These are phyloP conservation scores for Blepharisma undulans DNA, from an alignment of 169 alveolate species.

Conservation along the genomic window DNA sequence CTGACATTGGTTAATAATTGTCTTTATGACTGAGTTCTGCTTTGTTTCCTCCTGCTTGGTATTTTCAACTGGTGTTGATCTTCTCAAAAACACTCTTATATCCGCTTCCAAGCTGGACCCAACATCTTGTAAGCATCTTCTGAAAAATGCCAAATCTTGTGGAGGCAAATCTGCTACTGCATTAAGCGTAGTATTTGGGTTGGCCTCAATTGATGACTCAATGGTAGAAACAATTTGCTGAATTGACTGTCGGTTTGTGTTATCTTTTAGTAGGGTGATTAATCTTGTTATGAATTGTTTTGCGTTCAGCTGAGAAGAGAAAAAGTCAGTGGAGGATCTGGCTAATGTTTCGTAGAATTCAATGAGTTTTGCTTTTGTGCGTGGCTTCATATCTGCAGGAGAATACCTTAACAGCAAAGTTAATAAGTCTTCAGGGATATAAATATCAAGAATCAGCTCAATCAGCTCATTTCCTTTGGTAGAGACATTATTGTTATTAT, in stretches of 20 bases:
- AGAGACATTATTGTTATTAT: slow-evolving; percentile 6
- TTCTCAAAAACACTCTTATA: background rate
- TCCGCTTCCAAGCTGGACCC: background rate
- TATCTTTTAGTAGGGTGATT: background rate
- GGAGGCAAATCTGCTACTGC: background rate
- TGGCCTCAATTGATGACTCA: background rate
- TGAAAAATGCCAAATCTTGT: background rate
- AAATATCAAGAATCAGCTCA: slow-evolving; percentile 18
- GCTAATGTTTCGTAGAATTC: background rate
- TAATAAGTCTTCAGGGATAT: slow-evolving; percentile 36
- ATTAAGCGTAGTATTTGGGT: background rate
- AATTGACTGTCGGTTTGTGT: background rate
- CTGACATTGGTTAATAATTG: background rate
- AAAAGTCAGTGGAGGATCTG: background rate
- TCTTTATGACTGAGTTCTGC: background rate
- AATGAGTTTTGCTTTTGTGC: background rate
- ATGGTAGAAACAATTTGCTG: background rate
- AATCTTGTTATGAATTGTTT: background rate
- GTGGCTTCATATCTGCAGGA: background rate
- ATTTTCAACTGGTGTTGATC: background rate
- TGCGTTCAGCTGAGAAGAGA: background rate
- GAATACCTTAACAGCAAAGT: background rate
- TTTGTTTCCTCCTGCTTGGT: background rate
- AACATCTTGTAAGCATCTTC: background rate
- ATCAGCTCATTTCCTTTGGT: background rate